Percentiles rank a stretch among this genome's conserved stretches.
Conservation (phyloP, 1,139 yeast genomes). For the Debaryomyces singareniensis region DNA sequence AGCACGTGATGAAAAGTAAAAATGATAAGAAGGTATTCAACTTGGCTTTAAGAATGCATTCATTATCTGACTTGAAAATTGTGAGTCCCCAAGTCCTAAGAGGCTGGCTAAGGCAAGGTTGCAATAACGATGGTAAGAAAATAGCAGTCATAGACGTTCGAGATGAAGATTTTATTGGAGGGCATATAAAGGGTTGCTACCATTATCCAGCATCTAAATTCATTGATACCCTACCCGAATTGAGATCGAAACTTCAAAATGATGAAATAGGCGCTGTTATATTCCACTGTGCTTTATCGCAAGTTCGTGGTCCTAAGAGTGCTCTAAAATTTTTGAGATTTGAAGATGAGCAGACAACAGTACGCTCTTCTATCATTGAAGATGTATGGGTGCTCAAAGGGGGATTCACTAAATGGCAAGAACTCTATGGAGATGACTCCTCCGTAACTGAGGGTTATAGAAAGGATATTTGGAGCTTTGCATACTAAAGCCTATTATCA, state of each 20-base stretch:
- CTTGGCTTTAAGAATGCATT: slow-evolving; percentile 14
- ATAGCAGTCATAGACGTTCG: slow-evolving; percentile 81
- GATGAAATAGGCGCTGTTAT: slow-evolving; percentile 49
- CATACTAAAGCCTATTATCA: too few relatives aligned
- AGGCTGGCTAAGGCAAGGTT: slow-evolving; percentile 35
- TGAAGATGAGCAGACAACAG: slow-evolving; percentile 19
- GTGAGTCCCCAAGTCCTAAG: slow-evolving; percentile 39
- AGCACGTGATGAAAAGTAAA: too few relatives aligned
- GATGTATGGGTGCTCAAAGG: slow-evolving; percentile 71
- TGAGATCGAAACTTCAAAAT: slow-evolving; percentile 29
- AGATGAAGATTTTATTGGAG: slow-evolving; percentile 64
- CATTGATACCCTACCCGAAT: slow-evolving; percentile 31
- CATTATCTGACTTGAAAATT: slow-evolving; percentile 30
- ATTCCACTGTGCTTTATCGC: slow-evolving; percentile 87
- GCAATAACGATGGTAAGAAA: slow-evolving; percentile 31
- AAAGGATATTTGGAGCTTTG: slow-evolving; percentile 47
- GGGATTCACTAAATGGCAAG: slow-evolving; percentile 85
- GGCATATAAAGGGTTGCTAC: slow-evolving; percentile 60
- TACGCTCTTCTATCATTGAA: slow-evolving; percentile 26
- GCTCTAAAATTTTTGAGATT: slow-evolving; percentile 62
- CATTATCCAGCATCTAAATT: slow-evolving; percentile 59
- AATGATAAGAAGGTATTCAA: too few relatives aligned
- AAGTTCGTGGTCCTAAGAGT: slow-evolving; percentile 84
- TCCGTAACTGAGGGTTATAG: slow-evolving; percentile 64
- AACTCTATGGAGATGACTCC: slow-evolving; percentile 59